phyloP scores from a whole-genome alignment of 2,329 filamentous ascomycete species.

The Penicillium oxalicum region DNA sequence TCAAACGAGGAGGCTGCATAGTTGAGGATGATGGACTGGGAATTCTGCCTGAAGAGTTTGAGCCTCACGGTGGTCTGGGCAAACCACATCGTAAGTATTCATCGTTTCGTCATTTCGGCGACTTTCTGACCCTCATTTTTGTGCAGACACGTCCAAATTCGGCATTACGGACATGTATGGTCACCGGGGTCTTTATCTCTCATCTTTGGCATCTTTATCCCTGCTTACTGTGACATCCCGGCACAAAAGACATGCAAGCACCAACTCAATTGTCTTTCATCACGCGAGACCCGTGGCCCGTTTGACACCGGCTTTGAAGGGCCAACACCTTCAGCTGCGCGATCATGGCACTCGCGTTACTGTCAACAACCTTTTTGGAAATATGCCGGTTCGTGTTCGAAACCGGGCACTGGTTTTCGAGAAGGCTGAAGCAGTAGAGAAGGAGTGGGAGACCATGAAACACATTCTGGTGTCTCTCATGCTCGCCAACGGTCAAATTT shows the following conservation, averaged over 20 bases:
- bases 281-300: constrained; percentile 61
- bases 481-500: constrained; percentile 59
- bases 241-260: constrained; percentile 47
- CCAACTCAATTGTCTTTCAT: constrained; percentile 62
- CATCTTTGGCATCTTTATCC: constrained; percentile 69
- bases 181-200: constrained; percentile 66
- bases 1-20: constrained; percentile 65
- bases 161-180: constrained; percentile 54
- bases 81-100: constrained; percentile 60
- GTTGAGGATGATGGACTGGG: constrained; percentile 82
- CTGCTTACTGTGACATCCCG: constrained; percentile 71
- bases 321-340: constrained; percentile 52
- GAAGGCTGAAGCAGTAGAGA: constrained; percentile 49
- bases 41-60: constrained; percentile 68
- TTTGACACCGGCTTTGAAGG: constrained; percentile 54
- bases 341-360: constrained; percentile 68
- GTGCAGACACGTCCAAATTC: constrained; percentile 71
- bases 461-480: constrained; percentile 57
- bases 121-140: constrained; percentile 7
- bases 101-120: constrained; percentile 2
- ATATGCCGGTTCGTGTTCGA: constrained; percentile 84
- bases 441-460: constrained; percentile 61
- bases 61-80: constrained; percentile 62
- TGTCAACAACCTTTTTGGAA: constrained; percentile 78
- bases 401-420: constrained; percentile 57